Conservation (phyloP, 176 grass and related monocot genomes). For the Carex parvula region DNA sequence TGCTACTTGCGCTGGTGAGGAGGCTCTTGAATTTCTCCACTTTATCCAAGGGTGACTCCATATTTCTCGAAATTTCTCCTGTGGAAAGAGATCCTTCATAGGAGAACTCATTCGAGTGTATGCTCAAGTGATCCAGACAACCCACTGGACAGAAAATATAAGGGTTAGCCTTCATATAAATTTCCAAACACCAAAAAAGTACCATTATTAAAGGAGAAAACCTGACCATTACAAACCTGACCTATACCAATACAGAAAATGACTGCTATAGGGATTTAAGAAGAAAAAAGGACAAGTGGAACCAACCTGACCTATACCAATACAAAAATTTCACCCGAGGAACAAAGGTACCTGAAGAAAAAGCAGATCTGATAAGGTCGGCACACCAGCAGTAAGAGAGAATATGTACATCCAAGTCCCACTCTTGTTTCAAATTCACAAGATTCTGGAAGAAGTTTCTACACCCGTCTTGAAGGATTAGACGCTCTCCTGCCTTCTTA, state of each 20-base stretch:
- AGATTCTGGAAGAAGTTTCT: constrained; percentile 80
- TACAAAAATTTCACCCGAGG: neutral
- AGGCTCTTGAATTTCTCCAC: constrained; percentile 69
- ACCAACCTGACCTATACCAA: neutral
- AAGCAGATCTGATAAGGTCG: constrained; percentile 84
- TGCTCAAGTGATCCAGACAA: constrained; percentile 64
- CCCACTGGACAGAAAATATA: constrained; percentile 52
- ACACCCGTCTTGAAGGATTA: constrained; percentile 87
- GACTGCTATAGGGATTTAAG: neutral
- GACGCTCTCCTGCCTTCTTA: constrained; percentile 74
- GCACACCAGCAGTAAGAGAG: constrained; percentile 96
- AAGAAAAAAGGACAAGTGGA: neutral
- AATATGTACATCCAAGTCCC: constrained; percentile 77
- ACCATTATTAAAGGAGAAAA: neutral
- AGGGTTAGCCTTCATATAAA: neutral
- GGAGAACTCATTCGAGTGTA: constrained; percentile 90
- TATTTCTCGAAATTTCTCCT: constrained; percentile 68
- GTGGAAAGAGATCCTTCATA: constrained; percentile 84
- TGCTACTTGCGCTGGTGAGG: constrained; percentile 20
- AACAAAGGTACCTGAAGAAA: constrained; percentile 73
- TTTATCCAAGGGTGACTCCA: constrained; percentile 79
- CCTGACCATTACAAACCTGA: neutral
- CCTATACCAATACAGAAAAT: neutral
- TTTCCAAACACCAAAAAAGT: constrained; percentile 3
- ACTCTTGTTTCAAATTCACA: constrained; percentile 46